Evolutionary conservation across 768 basidiomycete species (phyloP), one percentile per base, ranked within the genome.

Genomic region (Termitomyces titanicus): DNA sequence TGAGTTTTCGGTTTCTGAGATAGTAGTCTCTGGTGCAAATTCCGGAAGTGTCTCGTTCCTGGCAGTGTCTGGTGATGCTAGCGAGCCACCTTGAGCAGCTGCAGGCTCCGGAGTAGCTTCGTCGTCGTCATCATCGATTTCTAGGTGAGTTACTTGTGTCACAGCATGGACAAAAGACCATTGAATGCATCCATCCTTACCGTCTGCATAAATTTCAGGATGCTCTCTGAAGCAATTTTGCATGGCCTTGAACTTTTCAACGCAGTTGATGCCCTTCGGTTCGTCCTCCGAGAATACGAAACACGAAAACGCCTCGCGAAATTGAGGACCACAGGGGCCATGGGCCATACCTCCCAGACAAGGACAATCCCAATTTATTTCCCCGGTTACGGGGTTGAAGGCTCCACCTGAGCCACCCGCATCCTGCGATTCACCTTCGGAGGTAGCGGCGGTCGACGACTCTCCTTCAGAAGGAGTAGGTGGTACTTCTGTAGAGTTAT

Each of bases 291-390:
- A 95, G 71, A 82, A 86, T 7, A 99, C 85, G 63, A 99, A 99
- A 74, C 97, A 99, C 34, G 93, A 92, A 73, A 99, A 99, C 1
- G 97, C 96, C 58, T 88, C 91, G 59, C 88, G 86, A 77, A 99
- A 99, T 61, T 98, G 81, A 57, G 80, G 79, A 9, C 97, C 97
- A 65, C 97, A 99, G 10, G 94, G 94, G 6, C 97, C 96, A 66
- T 98, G 80, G 10, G 96, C 96, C 97, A 99, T 98, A 47, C 97
- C 97, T 31, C 97, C 97, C 8, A 99, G 84, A 70, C 97, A 98
- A 1, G 97, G 94, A 70, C 97, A 99, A 68, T 98, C 97, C 97
- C 97, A 99, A 75, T 99, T 99, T 65, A 99, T 98, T 80, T 98
- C 94, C 42, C 97, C 97, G 1, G 97, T 99, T 59, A 84, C 94